Evolutionary conservation across 768 basidiomycete species (phyloP), one percentile per base, ranked within the genome.

Genomic region (Paxillus involutus): DNA sequence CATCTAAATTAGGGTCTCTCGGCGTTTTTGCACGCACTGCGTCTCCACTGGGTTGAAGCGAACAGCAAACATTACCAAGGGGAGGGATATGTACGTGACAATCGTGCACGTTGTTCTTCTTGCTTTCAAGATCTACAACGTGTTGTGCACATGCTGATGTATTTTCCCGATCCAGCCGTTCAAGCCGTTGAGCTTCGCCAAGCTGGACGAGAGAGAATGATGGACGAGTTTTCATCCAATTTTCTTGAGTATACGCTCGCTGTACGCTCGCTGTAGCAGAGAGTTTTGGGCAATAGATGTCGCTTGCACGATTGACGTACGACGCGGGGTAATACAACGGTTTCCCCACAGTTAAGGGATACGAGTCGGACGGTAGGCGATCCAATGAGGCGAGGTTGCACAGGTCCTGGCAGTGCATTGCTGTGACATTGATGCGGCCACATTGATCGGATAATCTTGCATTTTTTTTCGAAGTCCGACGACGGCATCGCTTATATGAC

Each of bases 41-140:
- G 96, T 65, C 80, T 98, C 61, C 96, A 98, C 73, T 98, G 96
- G 94, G 96, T 98, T 55, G 95, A 98, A 73, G 92, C 88, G 49
- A 97, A 96, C 77, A 94, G 94, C 75, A 96, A 97, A 78, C 93
- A 94, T 67, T 96, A 89, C 68, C 84, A 89, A 71, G 94, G 91
- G 33, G 89, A 82, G 55, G 94, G 93, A 70, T 84, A 94, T 77
- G 91, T 93, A 75, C 71, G 88, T 86, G 29, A 51, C 24, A 24
- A 59, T 56, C 42, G 44, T 56, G 44, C 55, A 54, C 51, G 46
- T 29, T 36, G n/a, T 35, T 29, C 40, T 49, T 49, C 45, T 41
- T 47, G 40, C 53, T 51, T 58, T 63, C 47, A 51, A 49, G 44
- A 57, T 53, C 21, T 35, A 29, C 58, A 62, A 64, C 63, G 65